Evolutionary conservation across 306 rosid species (phyloP).

Genomic region (Carpinus viminea): DNA sequence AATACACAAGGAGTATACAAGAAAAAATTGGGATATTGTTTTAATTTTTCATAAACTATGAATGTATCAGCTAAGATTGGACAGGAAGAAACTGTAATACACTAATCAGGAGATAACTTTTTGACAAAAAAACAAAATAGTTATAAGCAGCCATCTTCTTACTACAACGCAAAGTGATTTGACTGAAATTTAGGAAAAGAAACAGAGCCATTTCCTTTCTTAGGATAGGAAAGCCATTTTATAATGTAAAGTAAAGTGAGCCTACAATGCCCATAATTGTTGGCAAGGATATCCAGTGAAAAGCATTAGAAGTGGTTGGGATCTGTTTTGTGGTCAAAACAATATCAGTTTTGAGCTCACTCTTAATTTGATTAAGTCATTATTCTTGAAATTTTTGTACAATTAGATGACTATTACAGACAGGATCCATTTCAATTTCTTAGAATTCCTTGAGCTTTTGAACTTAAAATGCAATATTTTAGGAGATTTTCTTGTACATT

Average conservation of each 20-base stretch:
- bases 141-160: neutral
- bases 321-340: neutral
- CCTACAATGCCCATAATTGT: neutral
- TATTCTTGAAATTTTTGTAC: neutral
- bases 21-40: no score
- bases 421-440: neutral
- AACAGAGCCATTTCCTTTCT: neutral
- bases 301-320: neutral
- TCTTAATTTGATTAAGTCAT: neutral
- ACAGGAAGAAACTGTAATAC: neutral
- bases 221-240: neutral
- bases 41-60: neutral
- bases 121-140: neutral
- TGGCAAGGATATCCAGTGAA: neutral
- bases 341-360: neutral
- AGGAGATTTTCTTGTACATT: neutral
- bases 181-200: neutral
- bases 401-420: neutral
- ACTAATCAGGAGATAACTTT: neutral
- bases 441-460: neutral
- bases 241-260: neutral
- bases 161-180: neutral
- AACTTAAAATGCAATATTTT: neutral
- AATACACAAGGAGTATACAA: no score
- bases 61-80: neutral